phyloP scores from a whole-genome alignment of 2,329 filamentous ascomycete species.

The Gnomoniopsis smithogilvyi region DNA sequence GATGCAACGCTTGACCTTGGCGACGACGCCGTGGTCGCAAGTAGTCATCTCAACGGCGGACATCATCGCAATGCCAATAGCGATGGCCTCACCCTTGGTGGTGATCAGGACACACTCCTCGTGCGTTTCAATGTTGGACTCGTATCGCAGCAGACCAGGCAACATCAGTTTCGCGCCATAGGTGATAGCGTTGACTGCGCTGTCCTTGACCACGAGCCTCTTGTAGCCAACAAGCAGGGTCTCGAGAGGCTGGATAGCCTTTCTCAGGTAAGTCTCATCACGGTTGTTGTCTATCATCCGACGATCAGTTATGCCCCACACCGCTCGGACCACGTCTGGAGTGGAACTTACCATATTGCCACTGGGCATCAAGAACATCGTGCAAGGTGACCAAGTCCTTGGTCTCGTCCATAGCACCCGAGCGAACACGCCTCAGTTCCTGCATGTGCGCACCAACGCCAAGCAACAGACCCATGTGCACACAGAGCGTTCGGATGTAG shows the following conservation, averaged over 20 bases:
- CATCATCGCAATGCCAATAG: constrained; percentile 95
- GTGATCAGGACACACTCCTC: constrained; percentile 98
- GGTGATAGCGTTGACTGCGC: constrained; percentile 93
- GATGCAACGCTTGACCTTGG: constrained; percentile 98
- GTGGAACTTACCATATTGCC: constrained; percentile 55
- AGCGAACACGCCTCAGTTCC: constrained; percentile 89
- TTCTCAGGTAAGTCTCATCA: constrained; percentile 88
- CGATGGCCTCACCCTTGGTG: constrained; percentile 98
- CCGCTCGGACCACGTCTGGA: not conserved
- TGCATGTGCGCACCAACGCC: constrained; percentile 82
- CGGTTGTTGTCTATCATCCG: constrained; percentile 73
- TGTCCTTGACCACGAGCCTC: constrained; percentile 96
- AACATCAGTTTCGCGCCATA: constrained; percentile 99
- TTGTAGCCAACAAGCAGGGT: constrained; percentile 91
- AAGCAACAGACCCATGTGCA: constrained; percentile 68
- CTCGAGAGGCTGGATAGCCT: constrained; percentile 89
- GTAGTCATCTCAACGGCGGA: constrained; percentile 95
- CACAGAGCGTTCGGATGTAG: constrained; percentile 97
- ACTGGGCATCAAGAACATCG: constrained; percentile 94
- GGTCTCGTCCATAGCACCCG: constrained; percentile 91
- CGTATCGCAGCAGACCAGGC: constrained; percentile 88
- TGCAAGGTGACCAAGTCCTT: constrained; percentile 90
- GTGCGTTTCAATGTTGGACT: constrained; percentile 86
- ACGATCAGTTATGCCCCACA: constrained; percentile 1
- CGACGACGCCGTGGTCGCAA: constrained; percentile 95